A percentile compares a stretch with the other conserved stretches of the same genome.
These are phyloP conservation scores for Solanum chiquidenum DNA, from an alignment of 257 asterid genomes.

Conservation along the genomic window DNA sequence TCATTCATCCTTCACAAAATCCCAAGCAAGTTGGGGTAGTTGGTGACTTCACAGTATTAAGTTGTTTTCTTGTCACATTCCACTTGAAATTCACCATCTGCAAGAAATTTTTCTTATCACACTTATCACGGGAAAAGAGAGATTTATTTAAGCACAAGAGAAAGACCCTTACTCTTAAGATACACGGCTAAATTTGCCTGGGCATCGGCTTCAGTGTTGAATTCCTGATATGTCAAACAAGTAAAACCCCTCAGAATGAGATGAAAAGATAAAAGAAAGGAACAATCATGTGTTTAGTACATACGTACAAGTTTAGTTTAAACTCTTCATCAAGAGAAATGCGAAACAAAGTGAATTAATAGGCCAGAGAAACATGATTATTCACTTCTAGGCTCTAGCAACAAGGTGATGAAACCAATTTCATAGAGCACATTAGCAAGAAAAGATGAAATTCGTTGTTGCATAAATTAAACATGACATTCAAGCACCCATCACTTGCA, in stretches of 20 bases:
- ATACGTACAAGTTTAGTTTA: background rate
- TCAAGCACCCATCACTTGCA: background rate
- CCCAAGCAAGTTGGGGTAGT: background rate
- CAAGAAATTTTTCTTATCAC: conserved; percentile 3
- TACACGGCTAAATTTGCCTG: conserved; percentile 82
- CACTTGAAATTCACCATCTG: conserved; percentile 79
- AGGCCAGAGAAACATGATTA: background rate
- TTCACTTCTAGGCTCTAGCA: background rate
- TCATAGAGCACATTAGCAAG: background rate
- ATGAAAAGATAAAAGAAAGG: background rate
- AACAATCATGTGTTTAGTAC: background rate
- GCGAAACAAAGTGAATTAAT: background rate
- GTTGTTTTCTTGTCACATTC: conserved; percentile 47
- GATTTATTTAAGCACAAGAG: background rate
- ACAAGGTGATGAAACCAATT: background rate
- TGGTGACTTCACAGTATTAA: background rate
- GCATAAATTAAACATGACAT: background rate
- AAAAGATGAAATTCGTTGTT: background rate
- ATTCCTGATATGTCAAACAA: conserved; percentile 33
- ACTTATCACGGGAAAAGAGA: background rate
- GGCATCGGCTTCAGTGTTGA: conserved; percentile 81
- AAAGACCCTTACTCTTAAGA: conserved; percentile 36
- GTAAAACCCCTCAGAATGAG: background rate
- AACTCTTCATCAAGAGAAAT: background rate
- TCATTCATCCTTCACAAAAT: conserved; percentile 6